Evolutionary conservation across 495 filamentous ascomycete species (phyloP).

Genomic region (Neurospora sp.): DNA sequence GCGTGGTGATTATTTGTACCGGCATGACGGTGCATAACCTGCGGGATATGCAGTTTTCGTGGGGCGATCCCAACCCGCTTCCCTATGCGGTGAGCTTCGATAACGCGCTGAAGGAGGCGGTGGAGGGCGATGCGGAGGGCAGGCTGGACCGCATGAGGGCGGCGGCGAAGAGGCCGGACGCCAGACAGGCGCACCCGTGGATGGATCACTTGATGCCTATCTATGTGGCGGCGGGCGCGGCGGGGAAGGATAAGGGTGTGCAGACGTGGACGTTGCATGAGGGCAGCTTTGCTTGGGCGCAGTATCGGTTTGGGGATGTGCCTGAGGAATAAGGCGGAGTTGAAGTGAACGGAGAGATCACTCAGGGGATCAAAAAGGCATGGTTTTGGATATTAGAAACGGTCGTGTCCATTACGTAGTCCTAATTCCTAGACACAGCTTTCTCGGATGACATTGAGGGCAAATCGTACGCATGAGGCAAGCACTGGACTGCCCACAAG

Average conservation of each 20-base stretch:
- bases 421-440: background rate
- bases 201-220: slow-evolving; percentile 77
- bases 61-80: slow-evolving; percentile 36
- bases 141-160: slow-evolving; percentile 51
- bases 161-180: slow-evolving; percentile 54
- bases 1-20: slow-evolving; percentile 62
- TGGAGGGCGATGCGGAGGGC: slow-evolving; percentile 39
- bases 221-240: slow-evolving; percentile 63
- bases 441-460: background rate
- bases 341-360: background rate
- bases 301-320: slow-evolving; percentile 64
- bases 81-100: slow-evolving; percentile 71
- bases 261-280: slow-evolving; percentile 58
- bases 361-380: too few species aligned
- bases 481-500: background rate
- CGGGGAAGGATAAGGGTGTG: slow-evolving; percentile 50
- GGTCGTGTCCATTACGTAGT: background rate
- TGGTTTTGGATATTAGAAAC: background rate
- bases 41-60: slow-evolving; percentile 46
- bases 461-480: background rate
- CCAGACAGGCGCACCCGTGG: slow-evolving; percentile 63
- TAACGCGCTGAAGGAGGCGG: slow-evolving; percentile 65
- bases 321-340: background rate
- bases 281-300: slow-evolving; percentile 61
- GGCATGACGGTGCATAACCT: slow-evolving; percentile 90